Evolutionary conservation across 2,329 filamentous ascomycete genomes (phyloP).

Genomic region (Stagonosporopsis cucurbitacearum): DNA sequence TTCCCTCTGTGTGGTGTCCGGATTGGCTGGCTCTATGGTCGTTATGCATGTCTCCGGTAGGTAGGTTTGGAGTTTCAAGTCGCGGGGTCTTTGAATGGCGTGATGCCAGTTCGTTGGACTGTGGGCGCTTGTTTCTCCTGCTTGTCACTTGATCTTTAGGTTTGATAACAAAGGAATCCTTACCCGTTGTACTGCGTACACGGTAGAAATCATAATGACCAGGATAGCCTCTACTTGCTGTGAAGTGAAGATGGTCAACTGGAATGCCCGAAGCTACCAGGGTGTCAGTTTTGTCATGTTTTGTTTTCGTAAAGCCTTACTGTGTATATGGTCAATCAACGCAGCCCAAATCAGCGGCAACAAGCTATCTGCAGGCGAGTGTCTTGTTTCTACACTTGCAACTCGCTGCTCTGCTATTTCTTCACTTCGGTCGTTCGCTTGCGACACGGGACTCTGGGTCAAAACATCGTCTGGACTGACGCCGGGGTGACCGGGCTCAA

Average conservation of each 20-base stretch:
- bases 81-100: not conserved
- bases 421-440: not conserved
- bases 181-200: not conserved
- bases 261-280: not conserved
- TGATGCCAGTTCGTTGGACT: not conserved
- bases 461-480: no score
- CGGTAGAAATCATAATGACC: not conserved
- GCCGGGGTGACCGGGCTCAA: not conserved
- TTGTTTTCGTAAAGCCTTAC: not conserved
- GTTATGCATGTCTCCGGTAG: not conserved
- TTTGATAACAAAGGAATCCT: not conserved
- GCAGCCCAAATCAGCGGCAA: not conserved
- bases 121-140: not conserved
- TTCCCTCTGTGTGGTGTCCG: not conserved
- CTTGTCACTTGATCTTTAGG: not conserved
- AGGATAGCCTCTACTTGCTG: not conserved
- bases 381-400: not conserved
- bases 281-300: not conserved
- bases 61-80: not conserved
- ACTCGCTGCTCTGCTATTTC: not conserved
- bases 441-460: not conserved
- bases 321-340: no score
- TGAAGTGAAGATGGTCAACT: not conserved
- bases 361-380: not conserved
- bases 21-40: not conserved